Evolutionary conservation across 345 rosid genomes (phyloP).

Genomic region (Cochlearia excelsa): DNA sequence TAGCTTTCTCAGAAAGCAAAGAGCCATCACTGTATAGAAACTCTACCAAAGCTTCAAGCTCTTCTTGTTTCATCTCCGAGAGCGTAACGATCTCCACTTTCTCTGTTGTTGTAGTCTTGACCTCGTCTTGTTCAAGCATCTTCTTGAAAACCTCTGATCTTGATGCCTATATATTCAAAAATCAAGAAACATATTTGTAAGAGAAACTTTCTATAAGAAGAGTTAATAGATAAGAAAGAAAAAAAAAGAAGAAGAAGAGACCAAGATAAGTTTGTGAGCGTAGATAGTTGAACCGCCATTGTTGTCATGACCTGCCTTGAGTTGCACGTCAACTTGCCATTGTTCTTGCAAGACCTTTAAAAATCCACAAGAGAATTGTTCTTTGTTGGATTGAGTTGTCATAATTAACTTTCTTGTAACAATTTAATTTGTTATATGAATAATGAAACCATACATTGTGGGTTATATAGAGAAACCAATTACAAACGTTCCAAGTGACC

Average conservation of each 20-base stretch:
- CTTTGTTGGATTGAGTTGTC: too few species aligned
- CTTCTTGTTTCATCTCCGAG: constrained; percentile 3
- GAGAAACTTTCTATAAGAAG: too few species aligned
- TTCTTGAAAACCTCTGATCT: constrained; percentile 21
- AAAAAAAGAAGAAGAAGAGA: too few species aligned
- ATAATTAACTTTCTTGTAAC: too few species aligned
- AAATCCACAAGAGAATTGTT: too few species aligned
- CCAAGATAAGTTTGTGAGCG: constrained; percentile 21
- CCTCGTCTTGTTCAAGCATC: constrained; percentile 5
- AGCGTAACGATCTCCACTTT: neutral
- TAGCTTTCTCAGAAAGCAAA: neutral
- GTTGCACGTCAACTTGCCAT: constrained; percentile 15
- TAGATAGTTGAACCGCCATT: neutral
- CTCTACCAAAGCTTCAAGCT: neutral
- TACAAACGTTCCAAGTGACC: too few species aligned
- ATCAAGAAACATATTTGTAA: too few species aligned
- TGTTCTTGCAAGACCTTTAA: neutral
- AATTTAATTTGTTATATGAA: too few species aligned
- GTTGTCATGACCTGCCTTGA: constrained; percentile 11
- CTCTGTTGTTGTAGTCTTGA: neutral
- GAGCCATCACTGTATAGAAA: constrained; percentile 20
- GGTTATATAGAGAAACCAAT: too few species aligned
- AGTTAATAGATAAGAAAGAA: too few species aligned
- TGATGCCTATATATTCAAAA: neutral
- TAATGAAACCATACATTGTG: too few species aligned